Conservation (phyloP, 208 protist genomes). For the Leishmania martiniquensis region DNA sequence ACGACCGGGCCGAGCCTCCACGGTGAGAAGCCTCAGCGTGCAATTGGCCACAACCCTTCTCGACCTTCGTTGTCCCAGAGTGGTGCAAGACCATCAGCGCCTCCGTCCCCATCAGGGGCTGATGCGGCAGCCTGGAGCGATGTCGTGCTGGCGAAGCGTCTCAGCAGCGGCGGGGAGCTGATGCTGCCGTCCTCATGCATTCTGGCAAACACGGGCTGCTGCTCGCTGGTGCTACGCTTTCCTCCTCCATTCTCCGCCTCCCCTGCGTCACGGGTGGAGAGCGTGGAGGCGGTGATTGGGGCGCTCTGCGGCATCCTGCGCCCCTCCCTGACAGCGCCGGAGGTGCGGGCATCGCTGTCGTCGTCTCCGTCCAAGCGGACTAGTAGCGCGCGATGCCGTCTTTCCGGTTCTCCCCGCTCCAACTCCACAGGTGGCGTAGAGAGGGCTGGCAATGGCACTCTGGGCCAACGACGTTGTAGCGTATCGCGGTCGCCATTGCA, state of each 20-base stretch:
- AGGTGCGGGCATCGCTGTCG: conserved; percentile 24
- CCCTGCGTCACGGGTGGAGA: conserved; percentile 50
- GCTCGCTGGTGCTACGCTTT: conserved; percentile 76
- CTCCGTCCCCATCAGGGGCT: neutral
- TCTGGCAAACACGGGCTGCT: conserved; percentile 47
- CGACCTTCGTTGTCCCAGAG: neutral
- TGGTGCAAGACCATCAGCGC: neutral
- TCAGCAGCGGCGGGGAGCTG: conserved; percentile 68
- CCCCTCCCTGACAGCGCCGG: conserved; percentile 28
- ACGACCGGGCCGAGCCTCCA: neutral
- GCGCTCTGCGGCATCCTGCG: conserved; percentile 68
- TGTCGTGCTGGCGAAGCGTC: conserved; percentile 54
- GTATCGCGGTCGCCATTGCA: conserved; percentile 7
- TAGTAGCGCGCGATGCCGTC: conserved; percentile 6
- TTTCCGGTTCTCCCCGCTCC: conserved; percentile 16
- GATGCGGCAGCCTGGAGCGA: conserved; percentile 25
- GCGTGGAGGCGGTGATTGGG: conserved; percentile 71
- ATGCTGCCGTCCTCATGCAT: conserved; percentile 71
- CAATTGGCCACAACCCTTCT: neutral
- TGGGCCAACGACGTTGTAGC: conserved; percentile 9
- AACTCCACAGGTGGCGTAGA: conserved; percentile 5
- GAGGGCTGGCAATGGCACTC: neutral
- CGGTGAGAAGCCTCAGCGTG: neutral
- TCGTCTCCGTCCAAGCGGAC: conserved; percentile 9
- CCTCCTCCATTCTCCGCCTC: conserved; percentile 40